Conservation (phyloP, 139 green algal genomes). For the Chlamydomonas incerta region DNA sequence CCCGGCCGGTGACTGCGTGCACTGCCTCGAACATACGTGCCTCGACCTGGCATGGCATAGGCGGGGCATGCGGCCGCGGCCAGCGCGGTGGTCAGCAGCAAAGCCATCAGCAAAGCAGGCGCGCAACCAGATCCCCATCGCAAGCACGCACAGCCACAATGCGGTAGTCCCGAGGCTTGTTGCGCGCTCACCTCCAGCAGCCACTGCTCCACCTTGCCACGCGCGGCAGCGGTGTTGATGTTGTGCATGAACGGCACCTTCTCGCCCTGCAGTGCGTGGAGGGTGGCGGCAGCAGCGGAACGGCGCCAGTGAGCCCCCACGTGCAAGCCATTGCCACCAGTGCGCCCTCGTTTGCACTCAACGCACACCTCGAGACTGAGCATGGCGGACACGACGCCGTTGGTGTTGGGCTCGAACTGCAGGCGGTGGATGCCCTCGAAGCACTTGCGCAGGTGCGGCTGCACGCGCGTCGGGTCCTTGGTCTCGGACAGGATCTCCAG, state of each 20-base stretch:
- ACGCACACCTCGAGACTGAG: constrained; percentile 64
- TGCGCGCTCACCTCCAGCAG: constrained; percentile 70
- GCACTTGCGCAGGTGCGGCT: constrained; percentile 86
- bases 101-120: too few species aligned
- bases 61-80: neutral
- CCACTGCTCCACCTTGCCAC: constrained; percentile 79
- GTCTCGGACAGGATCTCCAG: constrained; percentile 81
- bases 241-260: constrained; percentile 61
- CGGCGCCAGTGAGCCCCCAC: too few species aligned
- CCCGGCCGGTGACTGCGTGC: constrained; percentile 52
- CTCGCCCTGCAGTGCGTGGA: constrained; percentile 45
- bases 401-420: constrained; percentile 41
- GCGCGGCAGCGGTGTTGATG: constrained; percentile 65
- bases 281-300: too few species aligned
- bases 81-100: neutral
- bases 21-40: constrained; percentile 73
- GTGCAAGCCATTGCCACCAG: too few species aligned
- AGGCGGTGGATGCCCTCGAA: constrained; percentile 87
- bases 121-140: too few species aligned
- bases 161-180: too few species aligned
- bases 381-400: constrained; percentile 59
- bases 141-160: neutral
- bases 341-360: too few species aligned
- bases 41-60: constrained; percentile 65
- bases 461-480: constrained; percentile 79